These are phyloP conservation scores for Geotrichum phurueaensis DNA, from an alignment of 1,139 yeast genomes.

Conservation along the genomic window DNA sequence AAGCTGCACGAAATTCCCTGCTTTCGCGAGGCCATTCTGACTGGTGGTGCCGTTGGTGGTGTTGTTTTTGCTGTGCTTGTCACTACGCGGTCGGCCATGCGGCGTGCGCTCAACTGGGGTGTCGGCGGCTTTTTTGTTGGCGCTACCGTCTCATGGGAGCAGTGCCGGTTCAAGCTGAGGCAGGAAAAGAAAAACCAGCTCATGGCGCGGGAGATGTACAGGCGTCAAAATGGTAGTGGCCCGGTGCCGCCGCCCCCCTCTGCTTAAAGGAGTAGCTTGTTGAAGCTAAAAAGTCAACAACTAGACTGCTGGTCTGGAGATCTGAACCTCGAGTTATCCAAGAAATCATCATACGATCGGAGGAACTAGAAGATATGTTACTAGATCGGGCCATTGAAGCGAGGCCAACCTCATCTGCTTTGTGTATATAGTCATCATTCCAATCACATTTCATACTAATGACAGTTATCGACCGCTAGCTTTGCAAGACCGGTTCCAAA, in stretches of 20 bases:
- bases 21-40: slow-evolving; percentile 79
- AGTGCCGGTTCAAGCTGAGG: slow-evolving; percentile 69
- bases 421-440: not conserved
- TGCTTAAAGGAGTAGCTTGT: no score
- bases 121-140: slow-evolving; percentile 77
- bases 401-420: not conserved
- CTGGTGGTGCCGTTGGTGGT: slow-evolving; percentile 82
- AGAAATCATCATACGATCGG: no score
- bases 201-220: slow-evolving; percentile 22
- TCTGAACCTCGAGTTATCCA: no score
- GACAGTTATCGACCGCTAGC: not conserved
- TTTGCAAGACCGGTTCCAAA: no score
- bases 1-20: slow-evolving; percentile 70
- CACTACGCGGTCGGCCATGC: slow-evolving; percentile 55
- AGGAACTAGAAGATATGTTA: no score
- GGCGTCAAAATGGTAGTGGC: not conserved
- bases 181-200: slow-evolving; percentile 55
- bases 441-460: not conserved
- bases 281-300: no score
- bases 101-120: slow-evolving; percentile 72
- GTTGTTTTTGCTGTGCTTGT: slow-evolving; percentile 65
- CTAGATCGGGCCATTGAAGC: not conserved
- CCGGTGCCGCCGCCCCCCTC: not conserved
- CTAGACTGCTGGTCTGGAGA: no score
- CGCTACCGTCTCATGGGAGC: slow-evolving; percentile 85